phyloP scores from a whole-genome alignment of 2,329 filamentous ascomycete species.

The Aspergillus fumigatus region DNA sequence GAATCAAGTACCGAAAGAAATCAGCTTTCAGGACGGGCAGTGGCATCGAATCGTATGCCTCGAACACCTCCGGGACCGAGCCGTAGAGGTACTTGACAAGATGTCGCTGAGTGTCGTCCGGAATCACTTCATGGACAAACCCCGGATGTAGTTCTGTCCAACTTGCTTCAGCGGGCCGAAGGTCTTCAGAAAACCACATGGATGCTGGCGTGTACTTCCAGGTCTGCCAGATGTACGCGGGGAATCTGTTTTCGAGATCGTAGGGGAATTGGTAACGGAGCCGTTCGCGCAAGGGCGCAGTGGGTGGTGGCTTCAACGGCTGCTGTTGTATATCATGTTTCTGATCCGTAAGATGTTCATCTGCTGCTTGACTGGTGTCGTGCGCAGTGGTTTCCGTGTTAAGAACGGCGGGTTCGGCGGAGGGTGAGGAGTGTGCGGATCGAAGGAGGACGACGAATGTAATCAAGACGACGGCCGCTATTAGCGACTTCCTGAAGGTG shows the following conservation, averaged over 20 bases:
- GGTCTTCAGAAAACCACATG: conserved; percentile 65
- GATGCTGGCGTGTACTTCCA: conserved; percentile 86
- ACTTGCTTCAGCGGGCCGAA: conserved; percentile 79
- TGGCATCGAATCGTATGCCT: conserved; percentile 70
- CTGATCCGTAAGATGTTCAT: conserved; percentile 9
- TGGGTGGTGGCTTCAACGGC: conserved; percentile 64
- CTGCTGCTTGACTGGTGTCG: conserved; percentile 15
- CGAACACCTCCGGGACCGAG: conserved; percentile 70
- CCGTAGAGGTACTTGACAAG: conserved; percentile 84
- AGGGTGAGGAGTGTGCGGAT: conserved; percentile 51
- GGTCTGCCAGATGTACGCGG: conserved; percentile 98
- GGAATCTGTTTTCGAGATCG: conserved; percentile 81
- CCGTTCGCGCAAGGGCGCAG: conserved; percentile 70
- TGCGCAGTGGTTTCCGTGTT: conserved; percentile 21
- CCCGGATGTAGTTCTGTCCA: conserved; percentile 85
- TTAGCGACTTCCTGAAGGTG: conserved; percentile 70
- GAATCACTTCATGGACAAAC: conserved; percentile 95
- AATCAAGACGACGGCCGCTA: conserved; percentile 65
- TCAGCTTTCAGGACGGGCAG: conserved; percentile 73
- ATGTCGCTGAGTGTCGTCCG: conserved; percentile 78
- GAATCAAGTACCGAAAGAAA: conserved; percentile 70
- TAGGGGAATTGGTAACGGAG: conserved; percentile 93
- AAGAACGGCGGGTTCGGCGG: conserved; percentile 36
- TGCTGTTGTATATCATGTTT: conserved; percentile 18
- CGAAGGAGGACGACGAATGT: conserved; percentile 66